Evolutionary conservation across 2,329 filamentous ascomycete genomes (phyloP).

Genomic region (Coleophoma cylindrospora): DNA sequence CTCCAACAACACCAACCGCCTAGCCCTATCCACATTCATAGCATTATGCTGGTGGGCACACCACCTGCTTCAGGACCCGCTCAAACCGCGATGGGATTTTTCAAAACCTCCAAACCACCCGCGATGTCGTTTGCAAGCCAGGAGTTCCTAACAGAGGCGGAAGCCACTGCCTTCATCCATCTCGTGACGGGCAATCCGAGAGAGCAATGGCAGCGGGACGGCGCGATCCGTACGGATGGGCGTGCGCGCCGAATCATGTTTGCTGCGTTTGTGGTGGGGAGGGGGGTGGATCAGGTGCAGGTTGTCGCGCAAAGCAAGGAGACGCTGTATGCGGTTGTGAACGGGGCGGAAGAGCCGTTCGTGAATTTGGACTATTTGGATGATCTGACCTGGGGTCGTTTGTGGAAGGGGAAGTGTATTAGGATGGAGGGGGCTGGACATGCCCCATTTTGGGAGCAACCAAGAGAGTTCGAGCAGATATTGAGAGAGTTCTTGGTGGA

Average conservation of each 20-base stretch:
- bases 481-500: no score
- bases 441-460: no score
- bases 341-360: background rate
- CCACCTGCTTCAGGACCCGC: no score
- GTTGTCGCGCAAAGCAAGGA: background rate
- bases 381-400: background rate
- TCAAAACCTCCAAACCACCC: no score
- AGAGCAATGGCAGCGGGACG: background rate
- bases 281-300: background rate
- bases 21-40: no score
- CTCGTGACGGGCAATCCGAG: background rate
- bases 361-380: background rate
- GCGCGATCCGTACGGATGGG: background rate
- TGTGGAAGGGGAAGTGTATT: background rate
- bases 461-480: no score
- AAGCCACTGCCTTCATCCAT: background rate
- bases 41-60: no score
- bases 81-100: no score
- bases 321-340: background rate
- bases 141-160: background rate
- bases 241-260: background rate
- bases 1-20: no score
- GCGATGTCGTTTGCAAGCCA: no score
- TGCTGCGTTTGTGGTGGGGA: background rate
- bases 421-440: no score